Percentiles rank a stretch among this genome's conserved stretches.
Evolutionary conservation across 192 early-diverging fungal genomes (phyloP).

Genomic region (Backusella tarrabulga): DNA sequence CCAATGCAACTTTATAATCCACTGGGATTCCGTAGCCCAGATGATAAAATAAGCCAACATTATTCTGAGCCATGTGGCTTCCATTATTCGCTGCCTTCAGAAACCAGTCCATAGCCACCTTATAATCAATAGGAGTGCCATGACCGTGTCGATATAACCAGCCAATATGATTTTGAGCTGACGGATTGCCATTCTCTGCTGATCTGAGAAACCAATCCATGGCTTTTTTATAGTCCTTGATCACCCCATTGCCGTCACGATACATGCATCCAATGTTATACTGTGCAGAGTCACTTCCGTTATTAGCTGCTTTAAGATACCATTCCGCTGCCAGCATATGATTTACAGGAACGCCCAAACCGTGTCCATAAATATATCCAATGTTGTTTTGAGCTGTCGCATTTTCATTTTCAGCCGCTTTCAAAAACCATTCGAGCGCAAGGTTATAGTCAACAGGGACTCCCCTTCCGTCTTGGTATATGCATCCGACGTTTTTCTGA

Average conservation of each 20-base stretch:
- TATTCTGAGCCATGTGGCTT: not conserved
- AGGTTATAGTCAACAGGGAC: conserved; percentile 40
- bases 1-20: not conserved
- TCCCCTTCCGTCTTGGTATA: not conserved
- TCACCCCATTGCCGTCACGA: not conserved
- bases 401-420: conserved; percentile 67
- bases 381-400: conserved; percentile 83
- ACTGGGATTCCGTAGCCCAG: not conserved
- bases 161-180: not conserved
- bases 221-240: not conserved
- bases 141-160: not conserved
- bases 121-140: not conserved
- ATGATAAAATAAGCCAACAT: not conserved
- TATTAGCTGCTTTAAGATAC: conserved; percentile 17
- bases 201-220: not conserved
- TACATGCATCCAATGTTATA: conserved; percentile 27
- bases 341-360: conserved; percentile 52
- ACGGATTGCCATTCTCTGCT: not conserved
- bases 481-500: conserved; percentile 26
- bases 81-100: not conserved
- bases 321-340: conserved; percentile 35
- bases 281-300: conserved; percentile 54
- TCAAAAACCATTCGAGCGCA: conserved; percentile 63
- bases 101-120: not conserved
- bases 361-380: conserved; percentile 73